Conservation (phyloP, 768 basidiomycete genomes). For the Astraeus odoratus region DNA sequence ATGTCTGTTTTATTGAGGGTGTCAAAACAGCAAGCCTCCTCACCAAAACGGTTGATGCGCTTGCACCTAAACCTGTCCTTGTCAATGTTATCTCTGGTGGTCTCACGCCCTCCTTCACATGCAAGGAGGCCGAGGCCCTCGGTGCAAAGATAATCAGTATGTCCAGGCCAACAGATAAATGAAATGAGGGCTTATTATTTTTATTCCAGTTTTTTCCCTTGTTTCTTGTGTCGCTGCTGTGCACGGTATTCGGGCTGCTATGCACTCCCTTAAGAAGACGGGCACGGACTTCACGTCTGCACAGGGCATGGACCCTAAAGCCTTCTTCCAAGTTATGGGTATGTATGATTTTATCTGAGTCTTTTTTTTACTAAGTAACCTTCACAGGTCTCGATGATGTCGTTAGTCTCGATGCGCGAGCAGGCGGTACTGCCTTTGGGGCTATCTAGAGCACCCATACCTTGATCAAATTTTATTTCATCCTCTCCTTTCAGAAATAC, state of each 20-base stretch:
- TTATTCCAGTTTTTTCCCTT: slow-evolving; percentile 56
- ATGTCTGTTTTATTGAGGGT: slow-evolving; percentile 79
- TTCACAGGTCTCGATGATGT: slow-evolving; percentile 45
- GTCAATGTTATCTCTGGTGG: slow-evolving; percentile 79
- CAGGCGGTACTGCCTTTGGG: slow-evolving; percentile 55
- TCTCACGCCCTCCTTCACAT: slow-evolving; percentile 68
- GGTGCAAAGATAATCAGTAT: slow-evolving; percentile 76
- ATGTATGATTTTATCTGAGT: slow-evolving; percentile 11
- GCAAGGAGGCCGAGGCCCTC: slow-evolving; percentile 56
- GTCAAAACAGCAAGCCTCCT: slow-evolving; percentile 64
- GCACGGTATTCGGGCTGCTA: slow-evolving; percentile 72
- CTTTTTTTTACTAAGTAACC: neutral
- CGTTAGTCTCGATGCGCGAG: slow-evolving; percentile 45
- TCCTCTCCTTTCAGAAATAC: neutral
- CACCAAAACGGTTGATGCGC: slow-evolving; percentile 53
- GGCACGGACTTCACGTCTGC: slow-evolving; percentile 62
- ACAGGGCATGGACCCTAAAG: slow-evolving; percentile 68
- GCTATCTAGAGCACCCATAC: slow-evolving; percentile 30
- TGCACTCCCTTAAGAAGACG: slow-evolving; percentile 68
- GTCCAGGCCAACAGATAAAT: slow-evolving; percentile 14
- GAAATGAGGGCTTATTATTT: slow-evolving; percentile 1
- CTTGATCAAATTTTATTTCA: neutral
- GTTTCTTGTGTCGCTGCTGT: slow-evolving; percentile 73
- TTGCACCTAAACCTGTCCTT: slow-evolving; percentile 71
- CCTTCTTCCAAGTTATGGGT: slow-evolving; percentile 77